Evolutionary conservation across 2,329 filamentous ascomycete genomes (phyloP).

Genomic region (Phaeomoniella chlamydospora): DNA sequence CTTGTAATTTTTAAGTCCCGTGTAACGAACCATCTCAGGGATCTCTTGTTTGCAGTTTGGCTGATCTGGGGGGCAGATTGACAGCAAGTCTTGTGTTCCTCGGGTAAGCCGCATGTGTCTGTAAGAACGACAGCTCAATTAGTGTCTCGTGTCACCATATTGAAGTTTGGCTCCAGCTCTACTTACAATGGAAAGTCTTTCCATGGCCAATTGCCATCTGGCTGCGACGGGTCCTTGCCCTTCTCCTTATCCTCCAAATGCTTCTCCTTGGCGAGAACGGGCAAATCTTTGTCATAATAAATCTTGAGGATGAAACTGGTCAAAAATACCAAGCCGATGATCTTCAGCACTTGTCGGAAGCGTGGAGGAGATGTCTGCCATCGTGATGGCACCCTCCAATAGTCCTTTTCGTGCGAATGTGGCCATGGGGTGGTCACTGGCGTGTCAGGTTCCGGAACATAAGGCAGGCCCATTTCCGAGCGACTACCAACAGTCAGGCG

Average conservation of each 20-base stretch:
- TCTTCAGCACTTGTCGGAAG: conserved; percentile 9
- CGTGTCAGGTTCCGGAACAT: conserved; percentile 9
- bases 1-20: conserved; percentile 10
- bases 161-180: too few relatives aligned
- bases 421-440: conserved; percentile 1
- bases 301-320: conserved; percentile 3
- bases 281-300: conserved; percentile 2
- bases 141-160: neutral
- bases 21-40: conserved; percentile 11
- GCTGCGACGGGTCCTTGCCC: conserved; percentile 9
- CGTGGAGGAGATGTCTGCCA: conserved; percentile 14
- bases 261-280: conserved; percentile 8
- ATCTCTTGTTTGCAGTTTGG: conserved; percentile 9
- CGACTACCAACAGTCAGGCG: conserved; percentile 11
- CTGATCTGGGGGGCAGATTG: conserved; percentile 8
- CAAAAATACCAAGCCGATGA: conserved; percentile 2
- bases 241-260: conserved; percentile 7
- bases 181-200: conserved; percentile 12
- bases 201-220: conserved; percentile 12
- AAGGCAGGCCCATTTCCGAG: conserved; percentile 11
- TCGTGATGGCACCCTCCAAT: conserved; percentile 13
- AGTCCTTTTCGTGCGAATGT: conserved; percentile 10
- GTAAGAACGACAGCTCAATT: too few relatives aligned
- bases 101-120: conserved; percentile 12
- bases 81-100: conserved; percentile 9